Evolutionary conservation across 2,329 filamentous ascomycete genomes (phyloP).

Genomic region (Stemphylium lycopersici): DNA sequence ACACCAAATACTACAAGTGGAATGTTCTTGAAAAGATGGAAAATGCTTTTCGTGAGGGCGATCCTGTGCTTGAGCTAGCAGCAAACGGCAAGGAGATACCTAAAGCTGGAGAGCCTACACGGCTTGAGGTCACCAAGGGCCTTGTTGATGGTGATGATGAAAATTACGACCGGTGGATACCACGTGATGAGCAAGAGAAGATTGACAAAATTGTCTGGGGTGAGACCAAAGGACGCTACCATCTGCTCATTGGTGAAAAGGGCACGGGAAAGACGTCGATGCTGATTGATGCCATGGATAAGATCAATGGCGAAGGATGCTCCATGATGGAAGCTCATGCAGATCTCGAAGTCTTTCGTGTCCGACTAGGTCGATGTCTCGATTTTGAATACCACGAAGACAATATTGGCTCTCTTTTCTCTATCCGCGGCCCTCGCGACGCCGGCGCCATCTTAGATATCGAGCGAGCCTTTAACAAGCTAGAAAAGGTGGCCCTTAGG

Average conservation of each 20-base stretch:
- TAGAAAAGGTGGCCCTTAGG: constrained; percentile 89
- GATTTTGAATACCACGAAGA: constrained; percentile 98
- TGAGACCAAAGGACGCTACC: constrained; percentile 77
- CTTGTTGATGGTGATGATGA: constrained; percentile 53
- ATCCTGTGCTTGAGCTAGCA: constrained; percentile 79
- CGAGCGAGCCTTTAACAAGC: constrained; percentile 94
- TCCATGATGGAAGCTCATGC: constrained; percentile 97
- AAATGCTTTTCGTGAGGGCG: constrained; percentile 87
- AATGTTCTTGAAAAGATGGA: constrained; percentile 91
- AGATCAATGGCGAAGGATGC: constrained; percentile 84
- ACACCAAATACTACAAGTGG: constrained; percentile 75
- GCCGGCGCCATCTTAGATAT: constrained; percentile 93
- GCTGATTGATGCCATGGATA: constrained; percentile 94
- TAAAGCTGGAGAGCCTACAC: constrained; percentile 25
- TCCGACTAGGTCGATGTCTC: constrained; percentile 88
- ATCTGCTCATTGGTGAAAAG: constrained; percentile 91
- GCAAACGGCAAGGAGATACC: constrained; percentile 45
- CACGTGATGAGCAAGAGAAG: constrained; percentile 77
- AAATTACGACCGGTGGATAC: constrained; percentile 75
- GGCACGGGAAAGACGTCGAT: constrained; percentile 97
- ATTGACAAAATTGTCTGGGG: constrained; percentile 87
- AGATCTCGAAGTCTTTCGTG: constrained; percentile 92
- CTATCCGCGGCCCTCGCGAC: constrained; percentile 88
- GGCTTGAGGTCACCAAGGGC: constrained; percentile 20
- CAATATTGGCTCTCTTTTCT: constrained; percentile 96